These are phyloP conservation scores for Lactifluus volemus DNA, from an alignment of 768 basidiomycete genomes.

Conservation along the genomic window DNA sequence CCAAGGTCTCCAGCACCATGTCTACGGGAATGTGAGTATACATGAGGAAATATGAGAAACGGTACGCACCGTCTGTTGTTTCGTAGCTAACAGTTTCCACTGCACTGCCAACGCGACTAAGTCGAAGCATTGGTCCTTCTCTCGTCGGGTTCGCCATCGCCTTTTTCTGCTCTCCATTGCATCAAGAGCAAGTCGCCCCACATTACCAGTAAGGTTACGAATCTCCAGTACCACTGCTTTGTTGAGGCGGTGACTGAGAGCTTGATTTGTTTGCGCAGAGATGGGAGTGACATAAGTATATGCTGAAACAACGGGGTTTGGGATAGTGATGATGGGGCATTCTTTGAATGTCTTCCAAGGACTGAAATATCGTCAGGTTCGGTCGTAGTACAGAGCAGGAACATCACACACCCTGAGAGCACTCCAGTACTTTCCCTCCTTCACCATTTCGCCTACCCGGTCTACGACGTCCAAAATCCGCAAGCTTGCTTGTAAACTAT, in stretches of 20 bases:
- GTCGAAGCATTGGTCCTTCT: constrained; percentile 72
- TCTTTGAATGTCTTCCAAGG: constrained; percentile 88
- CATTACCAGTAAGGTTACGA: constrained; percentile 74
- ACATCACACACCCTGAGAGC: constrained; percentile 71
- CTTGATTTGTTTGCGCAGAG: constrained; percentile 80
- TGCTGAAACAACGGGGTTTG: constrained; percentile 92
- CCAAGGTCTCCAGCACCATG: constrained; percentile 78
- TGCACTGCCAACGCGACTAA: constrained; percentile 79
- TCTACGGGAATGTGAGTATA: constrained; percentile 37
- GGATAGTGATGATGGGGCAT: constrained; percentile 84
- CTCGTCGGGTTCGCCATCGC: constrained; percentile 76
- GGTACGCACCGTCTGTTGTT: constrained; percentile 79
- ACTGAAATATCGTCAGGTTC: constrained; percentile 41
- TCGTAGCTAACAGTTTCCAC: constrained; percentile 91
- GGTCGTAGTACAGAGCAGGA: constrained; percentile 11
- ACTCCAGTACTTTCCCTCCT: constrained; percentile 93
- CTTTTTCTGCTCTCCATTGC: constrained; percentile 78
- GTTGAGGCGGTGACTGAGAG: constrained; percentile 90
- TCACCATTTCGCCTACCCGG: constrained; percentile 88
- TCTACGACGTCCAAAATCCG: constrained; percentile 89
- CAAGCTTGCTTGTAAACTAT: constrained; percentile 87
- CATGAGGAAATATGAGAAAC: neutral
- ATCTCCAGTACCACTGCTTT: constrained; percentile 98
- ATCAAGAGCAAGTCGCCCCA: constrained; percentile 83
- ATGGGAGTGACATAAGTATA: constrained; percentile 85